Percentiles rank a stretch among this genome's conserved stretches.
Conservation (phyloP, 2,329 filamentous ascomycete species). For the Diaporthe longicolla region DNA sequence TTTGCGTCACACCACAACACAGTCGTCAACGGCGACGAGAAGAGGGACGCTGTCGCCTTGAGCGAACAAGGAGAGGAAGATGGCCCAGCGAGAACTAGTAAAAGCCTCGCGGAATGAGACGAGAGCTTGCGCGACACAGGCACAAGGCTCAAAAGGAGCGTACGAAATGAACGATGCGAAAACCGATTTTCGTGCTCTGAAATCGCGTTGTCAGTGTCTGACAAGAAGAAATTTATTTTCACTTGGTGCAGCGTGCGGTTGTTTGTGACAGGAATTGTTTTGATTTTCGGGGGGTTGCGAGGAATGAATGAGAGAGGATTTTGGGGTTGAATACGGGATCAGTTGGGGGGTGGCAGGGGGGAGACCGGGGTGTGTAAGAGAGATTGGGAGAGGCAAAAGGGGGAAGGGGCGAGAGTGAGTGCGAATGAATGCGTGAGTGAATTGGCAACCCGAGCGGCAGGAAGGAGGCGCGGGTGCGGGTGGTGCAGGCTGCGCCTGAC, state of each 20-base stretch:
- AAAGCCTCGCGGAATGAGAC: conserved; percentile 54
- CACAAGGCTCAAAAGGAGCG: conserved; percentile 51
- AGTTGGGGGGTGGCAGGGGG: conserved; percentile 42
- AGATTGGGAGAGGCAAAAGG: conserved; percentile 46
- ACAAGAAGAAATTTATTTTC: conserved; percentile 12
- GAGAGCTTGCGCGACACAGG: conserved; percentile 41
- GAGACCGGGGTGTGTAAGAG: conserved; percentile 48
- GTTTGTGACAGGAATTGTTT: conserved; percentile 40
- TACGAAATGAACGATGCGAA: conserved; percentile 50
- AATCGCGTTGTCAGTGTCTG: conserved; percentile 38
- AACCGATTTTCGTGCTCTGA: conserved; percentile 36
- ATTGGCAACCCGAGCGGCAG: conserved; percentile 42
- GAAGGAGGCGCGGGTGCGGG: conserved; percentile 47
- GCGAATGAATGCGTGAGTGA: conserved; percentile 37
- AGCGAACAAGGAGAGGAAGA: conserved; percentile 18
- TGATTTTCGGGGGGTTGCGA: conserved; percentile 28
- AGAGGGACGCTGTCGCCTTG: conserved; percentile 21
- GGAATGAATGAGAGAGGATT: conserved; percentile 39
- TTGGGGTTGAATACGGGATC: conserved; percentile 44
- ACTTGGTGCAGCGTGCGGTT: conserved; percentile 16
- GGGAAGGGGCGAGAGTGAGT: conserved; percentile 35
- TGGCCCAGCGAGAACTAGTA: conserved; percentile 61
- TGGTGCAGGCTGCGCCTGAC: conserved; percentile 26
- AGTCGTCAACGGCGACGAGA: conserved; percentile 20
- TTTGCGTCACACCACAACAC: conserved; percentile 36